These are phyloP conservation scores for Alternaria sp. DNA, from an alignment of 2,329 filamentous ascomycete species.

Conservation along the genomic window DNA sequence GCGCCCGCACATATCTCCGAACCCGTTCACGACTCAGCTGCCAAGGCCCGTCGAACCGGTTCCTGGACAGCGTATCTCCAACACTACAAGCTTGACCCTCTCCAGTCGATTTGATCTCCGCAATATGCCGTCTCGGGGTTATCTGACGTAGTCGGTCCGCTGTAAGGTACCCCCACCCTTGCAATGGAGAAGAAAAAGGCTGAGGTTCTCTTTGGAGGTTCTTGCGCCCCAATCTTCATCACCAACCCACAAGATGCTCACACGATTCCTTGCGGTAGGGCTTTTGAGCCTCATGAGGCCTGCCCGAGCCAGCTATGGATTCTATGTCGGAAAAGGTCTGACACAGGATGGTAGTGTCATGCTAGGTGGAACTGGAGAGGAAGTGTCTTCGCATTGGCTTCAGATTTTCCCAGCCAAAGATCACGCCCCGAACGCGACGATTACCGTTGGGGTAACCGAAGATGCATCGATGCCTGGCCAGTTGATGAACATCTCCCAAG, in stretches of 20 bases:
- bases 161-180: constrained; percentile 2
- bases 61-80: constrained; percentile 10
- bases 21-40: constrained; percentile 4
- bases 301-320: constrained; percentile 56
- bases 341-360: constrained; percentile 56
- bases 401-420: constrained; percentile 56
- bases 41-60: constrained; percentile 9
- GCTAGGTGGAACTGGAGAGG: constrained; percentile 59
- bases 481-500: constrained; percentile 48
- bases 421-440: constrained; percentile 53
- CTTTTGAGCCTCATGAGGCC: constrained; percentile 22
- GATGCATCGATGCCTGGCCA: constrained; percentile 51
- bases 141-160: constrained; percentile 10
- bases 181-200: constrained; percentile 1
- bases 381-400: constrained; percentile 60
- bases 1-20: neutral
- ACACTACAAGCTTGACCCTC: constrained; percentile 5
- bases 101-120: constrained; percentile 2
- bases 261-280: constrained; percentile 5
- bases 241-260: constrained; percentile 12
- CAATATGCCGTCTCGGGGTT: neutral
- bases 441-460: constrained; percentile 55
- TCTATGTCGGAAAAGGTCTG: constrained; percentile 59
- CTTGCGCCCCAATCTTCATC: neutral
- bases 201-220: neutral